A percentile compares a stretch with the other conserved stretches of the same genome.
Evolutionary conservation across 2,329 filamentous ascomycete species (phyloP).

Genomic region (Ophiostoma novo-ulmi): DNA sequence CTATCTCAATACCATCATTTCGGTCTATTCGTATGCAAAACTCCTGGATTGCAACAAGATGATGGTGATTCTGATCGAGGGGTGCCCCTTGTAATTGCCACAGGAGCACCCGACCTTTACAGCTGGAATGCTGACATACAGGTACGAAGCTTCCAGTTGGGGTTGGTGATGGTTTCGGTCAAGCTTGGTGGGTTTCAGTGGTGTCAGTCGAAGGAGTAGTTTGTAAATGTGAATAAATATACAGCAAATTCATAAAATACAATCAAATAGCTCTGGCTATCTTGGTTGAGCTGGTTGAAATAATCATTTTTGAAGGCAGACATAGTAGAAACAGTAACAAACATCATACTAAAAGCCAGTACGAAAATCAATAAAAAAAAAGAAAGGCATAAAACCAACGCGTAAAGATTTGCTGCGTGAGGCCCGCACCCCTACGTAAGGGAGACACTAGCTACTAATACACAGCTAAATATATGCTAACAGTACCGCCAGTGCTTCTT

Average conservation of each 20-base stretch:
- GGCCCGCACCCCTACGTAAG: conserved; percentile 1
- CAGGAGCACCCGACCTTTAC: background rate
- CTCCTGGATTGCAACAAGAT: conserved; percentile 6
- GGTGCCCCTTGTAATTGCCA: background rate
- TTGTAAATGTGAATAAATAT: background rate
- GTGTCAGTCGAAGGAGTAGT: background rate
- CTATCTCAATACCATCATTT: no score
- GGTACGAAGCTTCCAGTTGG: background rate
- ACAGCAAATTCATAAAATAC: background rate
- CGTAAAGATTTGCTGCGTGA: background rate
- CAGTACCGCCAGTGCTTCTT: background rate
- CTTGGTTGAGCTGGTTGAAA: background rate
- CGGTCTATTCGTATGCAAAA: background rate
- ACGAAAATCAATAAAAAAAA: no score
- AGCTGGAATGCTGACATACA: background rate
- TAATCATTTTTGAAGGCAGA: background rate
- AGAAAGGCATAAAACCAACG: background rate
- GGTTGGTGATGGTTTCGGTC: conserved; percentile 7
- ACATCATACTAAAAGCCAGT: no score
- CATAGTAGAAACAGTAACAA: background rate
- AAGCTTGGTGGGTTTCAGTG: conserved; percentile 12
- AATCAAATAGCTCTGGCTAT: background rate
- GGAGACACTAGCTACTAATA: background rate
- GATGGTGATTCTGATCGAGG: background rate
- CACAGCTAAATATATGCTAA: background rate